Evolutionary conservation across 2,329 filamentous ascomycete genomes (phyloP), one percentile per base, ranked within the genome.

Genomic region (Sporothrix schenckii): DNA sequence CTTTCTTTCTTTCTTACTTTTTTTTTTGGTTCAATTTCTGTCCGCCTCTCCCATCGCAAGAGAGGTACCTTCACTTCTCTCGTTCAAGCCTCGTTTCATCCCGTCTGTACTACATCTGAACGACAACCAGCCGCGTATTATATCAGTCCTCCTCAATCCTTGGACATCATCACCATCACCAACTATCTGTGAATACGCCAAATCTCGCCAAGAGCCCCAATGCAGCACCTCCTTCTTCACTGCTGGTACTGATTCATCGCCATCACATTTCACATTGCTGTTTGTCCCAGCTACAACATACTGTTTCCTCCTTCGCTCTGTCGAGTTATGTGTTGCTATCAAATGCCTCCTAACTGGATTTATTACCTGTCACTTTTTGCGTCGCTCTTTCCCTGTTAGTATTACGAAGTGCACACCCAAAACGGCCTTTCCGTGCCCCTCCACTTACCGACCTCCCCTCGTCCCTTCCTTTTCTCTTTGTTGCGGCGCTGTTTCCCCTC

Each of bases 291-390:
- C 39, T 4, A 34, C n/a, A 2, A 24, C 24, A 24, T 24, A 24
- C 24, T 24, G 19, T 14, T 24, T 41, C 34, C 34, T 44, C 16
- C 56, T n/a, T 61, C 14, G n/a, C 24, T 6, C 54, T 30, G 10
- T 61, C 39, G 19, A 41, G 10, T 44, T 61, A n/a, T 30, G 34
- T 34, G 30, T 19, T 60, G 34, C 34, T 34, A 6, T 34, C 34
- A 34, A 13, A 47, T 27, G n/a, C 21, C 34, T 24, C 41, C 34
- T 44, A 39, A 61, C 56, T 60, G 39, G n/a, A 10, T 47, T 63
- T 63, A 27, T 47, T 47, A 63, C 58, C 58, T 63, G 58, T 63
- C 58, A 63, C 58, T 47, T 63, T 44, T 47, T 10, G 58, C 27
- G 58, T 63, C 58, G 58, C 10, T 63, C 21, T 27, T 63, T 47